Evolutionary conservation across 257 asterid species (phyloP).

Genomic region (Schizonepeta tenuifolia): DNA sequence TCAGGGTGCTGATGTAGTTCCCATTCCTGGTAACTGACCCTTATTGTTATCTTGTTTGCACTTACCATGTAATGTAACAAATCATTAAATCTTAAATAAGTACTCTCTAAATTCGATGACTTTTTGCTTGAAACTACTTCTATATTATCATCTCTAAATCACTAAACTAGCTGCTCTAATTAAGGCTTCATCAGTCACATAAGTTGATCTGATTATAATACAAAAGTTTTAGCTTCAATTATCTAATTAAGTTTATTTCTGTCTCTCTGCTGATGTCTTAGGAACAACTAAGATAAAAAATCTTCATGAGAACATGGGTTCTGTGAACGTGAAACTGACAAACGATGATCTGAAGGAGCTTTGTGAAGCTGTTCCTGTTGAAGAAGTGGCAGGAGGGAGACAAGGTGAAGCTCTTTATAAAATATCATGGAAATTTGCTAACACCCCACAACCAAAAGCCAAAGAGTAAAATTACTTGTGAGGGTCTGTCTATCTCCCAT

Average conservation of each 20-base stretch:
- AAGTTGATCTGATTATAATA: not conserved
- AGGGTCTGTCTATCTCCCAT: not conserved
- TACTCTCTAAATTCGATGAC: not conserved
- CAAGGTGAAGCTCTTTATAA: constrained; percentile 31
- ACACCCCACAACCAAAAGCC: constrained; percentile 52
- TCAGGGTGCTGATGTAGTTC: constrained; percentile 58
- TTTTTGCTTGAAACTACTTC: not conserved
- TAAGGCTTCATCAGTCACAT: not conserved
- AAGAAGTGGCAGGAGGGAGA: constrained; percentile 56
- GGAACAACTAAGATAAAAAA: constrained; percentile 67
- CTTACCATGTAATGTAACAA: not conserved
- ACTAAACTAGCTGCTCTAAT: not conserved
- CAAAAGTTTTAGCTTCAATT: not conserved
- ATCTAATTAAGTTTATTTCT: not conserved
- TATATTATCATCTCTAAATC: not conserved
- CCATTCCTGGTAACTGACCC: constrained; percentile 59
- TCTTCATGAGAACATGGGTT: constrained; percentile 57
- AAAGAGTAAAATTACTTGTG: not conserved
- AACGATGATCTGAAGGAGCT: constrained; percentile 53
- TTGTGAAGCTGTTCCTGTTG: constrained; percentile 44
- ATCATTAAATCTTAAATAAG: not conserved
- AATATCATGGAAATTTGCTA: constrained; percentile 45
- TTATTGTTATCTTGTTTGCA: not conserved
- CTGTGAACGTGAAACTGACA: constrained; percentile 55
- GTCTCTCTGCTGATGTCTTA: constrained; percentile 27